These are phyloP conservation scores for Amaranthus tricolor DNA, from an alignment of 179 eudicot genomes.

Conservation along the genomic window DNA sequence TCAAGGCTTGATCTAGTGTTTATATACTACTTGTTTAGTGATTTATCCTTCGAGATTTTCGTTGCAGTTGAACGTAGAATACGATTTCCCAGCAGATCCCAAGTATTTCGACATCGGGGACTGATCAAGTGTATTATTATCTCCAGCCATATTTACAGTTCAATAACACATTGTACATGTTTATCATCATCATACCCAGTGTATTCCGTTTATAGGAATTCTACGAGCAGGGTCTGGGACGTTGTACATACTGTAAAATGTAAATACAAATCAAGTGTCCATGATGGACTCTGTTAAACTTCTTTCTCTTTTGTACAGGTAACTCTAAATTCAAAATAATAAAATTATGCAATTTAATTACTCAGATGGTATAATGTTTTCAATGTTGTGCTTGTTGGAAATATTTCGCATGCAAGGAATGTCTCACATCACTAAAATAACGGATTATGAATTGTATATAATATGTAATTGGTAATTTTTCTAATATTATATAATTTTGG, in stretches of 20 bases:
- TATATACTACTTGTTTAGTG: neutral
- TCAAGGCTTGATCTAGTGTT: neutral
- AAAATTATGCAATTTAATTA: neutral
- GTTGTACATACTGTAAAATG: slow-evolving; percentile 13
- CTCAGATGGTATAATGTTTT: neutral
- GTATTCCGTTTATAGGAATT: too few relatives aligned
- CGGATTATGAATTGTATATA: too few relatives aligned
- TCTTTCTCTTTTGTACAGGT: slow-evolving; percentile 12
- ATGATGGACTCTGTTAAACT: neutral
- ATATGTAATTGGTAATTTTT: too few relatives aligned
- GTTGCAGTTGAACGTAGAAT: slow-evolving; percentile 65
- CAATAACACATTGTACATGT: neutral
- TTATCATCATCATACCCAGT: neutral
- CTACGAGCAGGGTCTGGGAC: too few relatives aligned
- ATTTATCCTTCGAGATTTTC: slow-evolving; percentile 1
- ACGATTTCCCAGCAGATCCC: slow-evolving; percentile 70
- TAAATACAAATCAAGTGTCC: neutral
- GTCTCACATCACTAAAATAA: too few relatives aligned
- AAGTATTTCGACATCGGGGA: slow-evolving; percentile 63
- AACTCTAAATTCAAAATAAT: neutral
- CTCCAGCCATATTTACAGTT: neutral
- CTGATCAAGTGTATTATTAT: slow-evolving; percentile 6
- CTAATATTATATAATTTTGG: too few relatives aligned
- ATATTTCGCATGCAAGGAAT: too few relatives aligned
- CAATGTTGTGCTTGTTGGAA: too few relatives aligned